A percentile compares a stretch with the other conserved stretches of the same genome.
Evolutionary conservation across 208 protist genomes (phyloP).

Genomic region (Leishmania martiniquensis): DNA sequence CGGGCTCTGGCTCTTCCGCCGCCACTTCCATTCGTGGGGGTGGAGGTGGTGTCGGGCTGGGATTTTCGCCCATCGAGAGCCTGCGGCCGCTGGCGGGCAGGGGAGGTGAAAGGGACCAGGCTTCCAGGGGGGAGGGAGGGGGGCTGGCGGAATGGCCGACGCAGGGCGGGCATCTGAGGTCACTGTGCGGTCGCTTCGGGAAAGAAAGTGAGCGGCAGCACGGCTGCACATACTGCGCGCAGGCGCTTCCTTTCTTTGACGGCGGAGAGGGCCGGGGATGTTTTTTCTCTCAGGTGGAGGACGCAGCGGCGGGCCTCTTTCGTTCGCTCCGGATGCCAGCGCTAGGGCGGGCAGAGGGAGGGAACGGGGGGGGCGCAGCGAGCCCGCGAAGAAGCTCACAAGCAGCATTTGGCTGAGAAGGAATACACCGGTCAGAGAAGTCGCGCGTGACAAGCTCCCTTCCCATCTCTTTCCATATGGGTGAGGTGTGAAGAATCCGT

Average conservation of each 20-base stretch:
- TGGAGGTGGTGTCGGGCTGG: too few relatives aligned
- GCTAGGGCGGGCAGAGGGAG: not conserved
- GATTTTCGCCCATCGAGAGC: too few relatives aligned
- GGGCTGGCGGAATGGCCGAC: too few relatives aligned
- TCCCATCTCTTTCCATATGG: not conserved
- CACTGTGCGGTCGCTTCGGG: not conserved
- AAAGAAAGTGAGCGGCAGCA: not conserved
- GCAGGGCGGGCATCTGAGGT: fast-evolving
- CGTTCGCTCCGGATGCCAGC: not conserved
- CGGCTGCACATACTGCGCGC: not conserved
- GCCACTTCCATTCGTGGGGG: too few relatives aligned
- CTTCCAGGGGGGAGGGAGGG: too few relatives aligned
- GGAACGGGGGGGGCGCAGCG: too few relatives aligned
- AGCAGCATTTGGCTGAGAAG: not conserved
- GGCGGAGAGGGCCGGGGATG: not conserved
- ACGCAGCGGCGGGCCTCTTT: not conserved
- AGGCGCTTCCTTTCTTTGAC: not conserved
- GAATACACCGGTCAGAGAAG: not conserved
- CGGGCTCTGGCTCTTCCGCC: too few relatives aligned
- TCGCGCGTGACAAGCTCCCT: not conserved
- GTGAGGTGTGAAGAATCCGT: too few relatives aligned
- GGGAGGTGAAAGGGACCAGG: too few relatives aligned
- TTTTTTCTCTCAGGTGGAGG: not conserved
- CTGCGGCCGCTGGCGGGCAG: too few relatives aligned
- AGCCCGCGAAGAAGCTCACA: not conserved